Conservation (phyloP, 805 yeast genomes). For the Candida sakaeoensis region DNA sequence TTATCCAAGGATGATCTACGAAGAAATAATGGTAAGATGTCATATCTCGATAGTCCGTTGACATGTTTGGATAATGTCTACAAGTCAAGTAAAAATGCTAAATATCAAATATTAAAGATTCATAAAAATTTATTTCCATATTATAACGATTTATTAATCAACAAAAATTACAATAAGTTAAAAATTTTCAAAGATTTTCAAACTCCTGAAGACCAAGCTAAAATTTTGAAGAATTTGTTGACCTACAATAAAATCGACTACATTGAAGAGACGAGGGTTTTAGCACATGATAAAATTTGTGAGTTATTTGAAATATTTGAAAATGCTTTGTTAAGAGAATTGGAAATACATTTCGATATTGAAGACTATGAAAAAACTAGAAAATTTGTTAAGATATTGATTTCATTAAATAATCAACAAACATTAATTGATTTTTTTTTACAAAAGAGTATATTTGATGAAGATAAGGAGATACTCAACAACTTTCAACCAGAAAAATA, state of each 20-base stretch:
- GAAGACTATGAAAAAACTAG: slow-evolving; percentile 40
- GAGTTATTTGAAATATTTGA: slow-evolving; percentile 66
- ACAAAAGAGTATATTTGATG: slow-evolving; percentile 40
- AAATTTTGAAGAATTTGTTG: slow-evolving; percentile 37
- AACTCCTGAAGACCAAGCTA: slow-evolving; percentile 52
- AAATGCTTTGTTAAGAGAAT: slow-evolving; percentile 64
- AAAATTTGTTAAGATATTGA: slow-evolving; percentile 32
- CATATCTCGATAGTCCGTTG: slow-evolving; percentile 24
- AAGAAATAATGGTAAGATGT: slow-evolving; percentile 5
- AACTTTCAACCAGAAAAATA: slow-evolving; percentile 23
- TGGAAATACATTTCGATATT: slow-evolving; percentile 53
- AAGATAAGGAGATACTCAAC: slow-evolving; percentile 25
- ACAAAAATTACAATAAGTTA: slow-evolving; percentile 40
- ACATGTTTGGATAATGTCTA: slow-evolving; percentile 29
- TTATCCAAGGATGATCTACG: slow-evolving; percentile 7
- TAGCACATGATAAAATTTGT: slow-evolving; percentile 41
- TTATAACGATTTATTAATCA: slow-evolving; percentile 43
- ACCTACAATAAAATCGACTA: slow-evolving; percentile 35
- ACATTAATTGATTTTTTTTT: slow-evolving; percentile 42
- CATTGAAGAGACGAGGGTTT: slow-evolving; percentile 24
- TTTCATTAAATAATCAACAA: slow-evolving; percentile 37
- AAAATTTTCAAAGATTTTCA: slow-evolving; percentile 43
- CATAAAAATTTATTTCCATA: slow-evolving; percentile 37
- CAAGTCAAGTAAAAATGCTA: slow-evolving; percentile 28
- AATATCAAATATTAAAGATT: slow-evolving; percentile 36